Evolutionary conservation across 2,329 filamentous ascomycete species (phyloP), one percentile per base, ranked within the genome.

Genomic region (Fusarium praegraminearum): DNA sequence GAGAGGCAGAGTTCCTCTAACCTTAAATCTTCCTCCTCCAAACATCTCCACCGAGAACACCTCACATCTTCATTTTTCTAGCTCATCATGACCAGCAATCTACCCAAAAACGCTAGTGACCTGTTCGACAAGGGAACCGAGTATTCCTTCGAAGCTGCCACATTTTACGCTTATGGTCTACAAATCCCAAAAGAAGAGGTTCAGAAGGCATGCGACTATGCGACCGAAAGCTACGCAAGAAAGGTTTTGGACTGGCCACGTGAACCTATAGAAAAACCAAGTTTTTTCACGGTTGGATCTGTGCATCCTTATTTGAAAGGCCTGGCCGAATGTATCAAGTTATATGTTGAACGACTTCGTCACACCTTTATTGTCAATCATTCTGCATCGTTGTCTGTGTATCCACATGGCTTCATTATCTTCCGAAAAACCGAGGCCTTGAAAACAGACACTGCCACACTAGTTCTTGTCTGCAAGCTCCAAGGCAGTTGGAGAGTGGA

Each of bases 231-330:
- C 4, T 61, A 32, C 16, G 35, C n/a, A 1, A 43, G 2, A 15
- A 15, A 59, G 4, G 20, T 43, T 5, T n/a, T 61, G 3, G 22
- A 58, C 16, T 45, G 38, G 50, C 32, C 50, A 2, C 15, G 32
- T 2, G 43, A 24, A 1, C 24, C 43, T 24, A 16, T 32, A 0
- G 28, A 2, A 0, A 61, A 58, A 1, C 54, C 44, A 0, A 10
- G 36, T 0, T 26, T 50, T 1, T 50, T 58, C 12, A 47, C 20
- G 11, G 4, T 26, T 2, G 15, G 12, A 3, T 24, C 4, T 4
- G 1, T 1, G 0, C 2, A 20, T 7, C 3, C 2, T 0, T 13
- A 22, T 0, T 4, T 38, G 0, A 15, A 8, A 10, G 1, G 4
- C 0, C 2, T 32, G 0, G 16, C 11, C 2, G n/a, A 30, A 1